A percentile compares a stretch with the other conserved stretches of the same genome.
Conservation (phyloP, 306 rosid species). For the Dryas octopetala region DNA sequence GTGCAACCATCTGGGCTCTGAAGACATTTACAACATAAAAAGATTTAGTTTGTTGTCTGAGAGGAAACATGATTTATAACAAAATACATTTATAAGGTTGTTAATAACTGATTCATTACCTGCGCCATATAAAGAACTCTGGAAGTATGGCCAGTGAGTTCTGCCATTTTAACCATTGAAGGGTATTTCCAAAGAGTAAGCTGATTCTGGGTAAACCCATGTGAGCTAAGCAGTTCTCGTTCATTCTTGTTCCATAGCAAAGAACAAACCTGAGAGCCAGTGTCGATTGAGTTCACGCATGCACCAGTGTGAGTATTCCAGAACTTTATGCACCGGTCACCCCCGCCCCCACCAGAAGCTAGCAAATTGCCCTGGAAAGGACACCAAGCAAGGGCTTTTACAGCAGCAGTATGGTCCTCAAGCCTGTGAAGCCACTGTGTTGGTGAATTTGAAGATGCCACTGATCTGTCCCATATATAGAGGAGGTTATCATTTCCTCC, state of each 20-base stretch:
- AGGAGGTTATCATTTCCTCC: conserved; percentile 79
- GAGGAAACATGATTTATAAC: background rate
- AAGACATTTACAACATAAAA: background rate
- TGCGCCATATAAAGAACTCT: conserved; percentile 74
- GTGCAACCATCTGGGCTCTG: conserved; percentile 60
- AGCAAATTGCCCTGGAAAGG: conserved; percentile 74
- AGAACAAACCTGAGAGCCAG: conserved; percentile 77
- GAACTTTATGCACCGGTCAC: conserved; percentile 67
- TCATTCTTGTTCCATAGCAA: conserved; percentile 83
- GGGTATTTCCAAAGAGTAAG: conserved; percentile 90
- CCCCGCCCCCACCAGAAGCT: conserved; percentile 70
- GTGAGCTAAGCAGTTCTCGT: conserved; percentile 85
- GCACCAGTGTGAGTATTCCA: conserved; percentile 88
- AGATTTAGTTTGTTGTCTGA: background rate
- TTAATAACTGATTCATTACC: conserved; percentile 14
- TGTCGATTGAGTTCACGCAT: conserved; percentile 67
- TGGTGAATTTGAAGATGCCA: conserved; percentile 49
- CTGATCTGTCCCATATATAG: conserved; percentile 71
- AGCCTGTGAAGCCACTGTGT: conserved; percentile 79
- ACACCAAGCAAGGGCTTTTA: conserved; percentile 85
- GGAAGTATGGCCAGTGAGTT: conserved; percentile 77
- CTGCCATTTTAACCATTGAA: conserved; percentile 76
- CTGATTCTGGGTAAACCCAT: conserved; percentile 73
- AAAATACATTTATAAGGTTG: background rate
- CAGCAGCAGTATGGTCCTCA: conserved; percentile 68